phyloP scores from a whole-genome alignment of 1,139 yeast species.

The Sugiyamaella japonica region DNA sequence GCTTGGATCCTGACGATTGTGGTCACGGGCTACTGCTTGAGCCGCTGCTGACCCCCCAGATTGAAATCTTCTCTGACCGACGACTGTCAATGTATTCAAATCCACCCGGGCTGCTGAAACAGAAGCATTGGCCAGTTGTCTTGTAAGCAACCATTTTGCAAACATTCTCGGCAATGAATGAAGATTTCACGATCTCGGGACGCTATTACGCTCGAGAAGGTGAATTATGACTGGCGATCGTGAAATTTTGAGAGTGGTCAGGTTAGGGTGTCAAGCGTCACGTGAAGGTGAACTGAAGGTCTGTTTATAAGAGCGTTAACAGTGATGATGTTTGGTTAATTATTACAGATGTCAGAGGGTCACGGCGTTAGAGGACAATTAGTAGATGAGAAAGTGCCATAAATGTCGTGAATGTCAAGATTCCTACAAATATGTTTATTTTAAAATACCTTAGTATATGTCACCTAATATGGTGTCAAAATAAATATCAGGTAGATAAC shows the following conservation, averaged over 20 bases:
- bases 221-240: not conserved
- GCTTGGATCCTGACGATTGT: not conserved
- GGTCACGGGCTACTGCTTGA: not conserved
- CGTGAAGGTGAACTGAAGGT: too few species aligned
- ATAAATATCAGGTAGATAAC: too few species aligned
- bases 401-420: too few species aligned
- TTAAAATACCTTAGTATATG: too few species aligned
- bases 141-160: not conserved
- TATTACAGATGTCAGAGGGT: too few species aligned
- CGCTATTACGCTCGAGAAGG: not conserved
- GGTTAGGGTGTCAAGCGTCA: constrained; percentile 6
- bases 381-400: too few species aligned
- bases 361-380: too few species aligned
- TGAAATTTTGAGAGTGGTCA: constrained; percentile 6
- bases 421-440: too few species aligned
- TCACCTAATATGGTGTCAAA: too few species aligned
- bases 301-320: too few species aligned
- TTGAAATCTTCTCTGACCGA: constrained; percentile 1
- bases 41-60: constrained; percentile 2
- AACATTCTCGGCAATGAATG: not conserved
- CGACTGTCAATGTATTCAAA: not conserved
- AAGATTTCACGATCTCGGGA: not conserved
- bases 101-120: constrained; percentile 2
- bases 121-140: constrained; percentile 1
- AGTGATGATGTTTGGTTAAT: too few species aligned